A percentile compares a stretch with the other conserved stretches of the same genome.
Evolutionary conservation across 129 eudicot genomes (phyloP).

Genomic region (Oenanthe sinensis): DNA sequence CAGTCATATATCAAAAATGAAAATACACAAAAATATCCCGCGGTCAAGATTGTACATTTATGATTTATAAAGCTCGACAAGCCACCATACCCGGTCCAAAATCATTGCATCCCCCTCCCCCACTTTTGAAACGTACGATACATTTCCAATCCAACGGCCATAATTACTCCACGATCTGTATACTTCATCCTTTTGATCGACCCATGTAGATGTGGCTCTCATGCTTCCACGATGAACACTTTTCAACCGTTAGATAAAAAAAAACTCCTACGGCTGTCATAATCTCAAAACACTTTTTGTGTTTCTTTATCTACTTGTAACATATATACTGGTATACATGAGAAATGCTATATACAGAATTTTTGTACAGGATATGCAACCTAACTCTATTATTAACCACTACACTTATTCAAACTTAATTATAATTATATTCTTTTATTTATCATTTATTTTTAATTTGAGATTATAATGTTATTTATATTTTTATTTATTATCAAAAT

Average conservation of each 20-base stretch:
- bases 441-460: no score
- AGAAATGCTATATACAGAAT: no score
- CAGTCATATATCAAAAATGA: no score
- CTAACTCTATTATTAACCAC: no score
- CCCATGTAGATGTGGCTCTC: slow-evolving; percentile 42
- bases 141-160: slow-evolving; percentile 17
- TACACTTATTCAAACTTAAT: no score
- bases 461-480: no score
- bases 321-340: no score
- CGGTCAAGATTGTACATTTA: neutral
- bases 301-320: slow-evolving; percentile 3
- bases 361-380: no score
- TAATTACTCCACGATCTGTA: slow-evolving; percentile 33
- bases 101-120: slow-evolving; percentile 7
- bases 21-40: no score
- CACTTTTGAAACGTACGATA: slow-evolving; percentile 31
- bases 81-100: slow-evolving; percentile 7
- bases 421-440: no score
- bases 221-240: slow-evolving; percentile 41
- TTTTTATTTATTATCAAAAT: no score
- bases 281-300: slow-evolving; percentile 13
- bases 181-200: slow-evolving; percentile 53
- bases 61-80: neutral
- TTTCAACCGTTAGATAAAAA: slow-evolving; percentile 18
- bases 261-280: slow-evolving; percentile 29